Evolutionary conservation across 352 stramenopile genomes (phyloP).

Genomic region (Globisporangium megalacanthum): DNA sequence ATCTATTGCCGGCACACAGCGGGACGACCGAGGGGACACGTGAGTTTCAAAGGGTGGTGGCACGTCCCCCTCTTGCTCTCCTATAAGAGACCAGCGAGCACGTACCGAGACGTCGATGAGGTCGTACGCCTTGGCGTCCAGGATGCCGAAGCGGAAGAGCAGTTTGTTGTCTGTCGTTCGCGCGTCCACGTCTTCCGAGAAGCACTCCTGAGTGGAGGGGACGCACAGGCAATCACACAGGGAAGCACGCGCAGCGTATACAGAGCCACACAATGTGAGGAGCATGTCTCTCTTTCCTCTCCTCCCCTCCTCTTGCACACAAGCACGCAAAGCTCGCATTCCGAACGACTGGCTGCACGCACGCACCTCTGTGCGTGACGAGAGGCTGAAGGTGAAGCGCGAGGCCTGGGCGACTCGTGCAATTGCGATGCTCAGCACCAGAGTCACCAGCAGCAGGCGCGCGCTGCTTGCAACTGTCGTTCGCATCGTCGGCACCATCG

Average conservation of each 20-base stretch:
- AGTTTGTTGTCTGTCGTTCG: conserved; percentile 48
- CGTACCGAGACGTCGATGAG: conserved; percentile 46
- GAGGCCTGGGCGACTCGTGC: conserved; percentile 16
- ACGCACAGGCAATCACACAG: background rate
- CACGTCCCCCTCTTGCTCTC: no score
- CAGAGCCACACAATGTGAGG: background rate
- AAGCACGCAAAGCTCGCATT: background rate
- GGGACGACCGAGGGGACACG: background rate
- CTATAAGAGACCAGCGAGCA: background rate
- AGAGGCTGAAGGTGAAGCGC: conserved; percentile 45
- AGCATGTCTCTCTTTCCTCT: background rate
- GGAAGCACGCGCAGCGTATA: background rate
- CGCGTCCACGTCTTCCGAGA: conserved; percentile 52
- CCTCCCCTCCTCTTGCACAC: background rate
- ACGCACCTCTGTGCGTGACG: conserved; percentile 31
- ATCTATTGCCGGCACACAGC: conserved; percentile 19
- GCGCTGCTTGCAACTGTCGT: background rate
- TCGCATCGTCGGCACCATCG: background rate
- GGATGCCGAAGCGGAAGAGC: conserved; percentile 55
- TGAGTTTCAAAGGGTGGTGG: background rate
- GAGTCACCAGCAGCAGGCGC: conserved; percentile 10
- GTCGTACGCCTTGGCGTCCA: conserved; percentile 49
- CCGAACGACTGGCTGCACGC: background rate
- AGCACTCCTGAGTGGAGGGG: conserved; percentile 37
- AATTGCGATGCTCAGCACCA: conserved; percentile 5